Percentiles rank a stretch among this genome's conserved stretches.
phyloP scores from a whole-genome alignment of 176 grass and related monocot genomes.

The Hyparrhenia diplandra region DNA sequence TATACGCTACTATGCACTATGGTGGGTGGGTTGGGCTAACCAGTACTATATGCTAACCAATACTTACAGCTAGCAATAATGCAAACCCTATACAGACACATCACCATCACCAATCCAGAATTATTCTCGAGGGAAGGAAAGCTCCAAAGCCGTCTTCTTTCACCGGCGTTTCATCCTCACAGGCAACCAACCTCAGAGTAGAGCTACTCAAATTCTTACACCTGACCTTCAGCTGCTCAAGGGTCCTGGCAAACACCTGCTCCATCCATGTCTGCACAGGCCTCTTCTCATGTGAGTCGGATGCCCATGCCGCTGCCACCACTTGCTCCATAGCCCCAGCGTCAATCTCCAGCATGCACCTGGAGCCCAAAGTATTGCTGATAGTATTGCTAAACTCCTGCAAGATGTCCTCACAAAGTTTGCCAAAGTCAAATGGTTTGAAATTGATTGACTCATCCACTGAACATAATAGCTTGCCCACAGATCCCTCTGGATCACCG shows the following conservation, averaged over 20 bases:
- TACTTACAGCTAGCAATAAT: conserved; percentile 55
- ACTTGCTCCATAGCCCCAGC: conserved; percentile 67
- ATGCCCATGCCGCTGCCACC: conserved; percentile 55
- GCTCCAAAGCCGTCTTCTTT: no score
- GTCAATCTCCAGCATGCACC: conserved; percentile 57
- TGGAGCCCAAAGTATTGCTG: conserved; percentile 26
- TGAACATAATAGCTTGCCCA: conserved; percentile 29
- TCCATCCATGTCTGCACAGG: conserved; percentile 52
- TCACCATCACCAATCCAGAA: conserved; percentile 37
- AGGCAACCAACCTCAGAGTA: conserved; percentile 2
- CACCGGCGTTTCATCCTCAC: no score
- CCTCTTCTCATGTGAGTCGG: conserved; percentile 40
- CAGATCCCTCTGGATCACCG: conserved; percentile 40
- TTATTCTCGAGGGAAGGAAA: conserved; percentile 75
- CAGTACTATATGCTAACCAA: conserved; percentile 27
- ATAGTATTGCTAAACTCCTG: conserved; percentile 45
- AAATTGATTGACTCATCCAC: conserved; percentile 55
- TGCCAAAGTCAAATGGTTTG: conserved; percentile 52
- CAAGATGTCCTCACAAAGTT: conserved; percentile 48
- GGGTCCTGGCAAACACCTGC: conserved; percentile 53
- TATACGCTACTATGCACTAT: conserved; percentile 34
- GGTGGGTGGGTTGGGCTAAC: conserved; percentile 7
- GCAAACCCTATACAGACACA: conserved; percentile 35
- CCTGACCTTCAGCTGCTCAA: conserved; percentile 56
- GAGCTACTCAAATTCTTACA: conserved; percentile 21